Percentiles rank a stretch among this genome's conserved stretches.
Evolutionary conservation across 2,329 filamentous ascomycete genomes (phyloP).

Genomic region (Sarocladium oryzae): DNA sequence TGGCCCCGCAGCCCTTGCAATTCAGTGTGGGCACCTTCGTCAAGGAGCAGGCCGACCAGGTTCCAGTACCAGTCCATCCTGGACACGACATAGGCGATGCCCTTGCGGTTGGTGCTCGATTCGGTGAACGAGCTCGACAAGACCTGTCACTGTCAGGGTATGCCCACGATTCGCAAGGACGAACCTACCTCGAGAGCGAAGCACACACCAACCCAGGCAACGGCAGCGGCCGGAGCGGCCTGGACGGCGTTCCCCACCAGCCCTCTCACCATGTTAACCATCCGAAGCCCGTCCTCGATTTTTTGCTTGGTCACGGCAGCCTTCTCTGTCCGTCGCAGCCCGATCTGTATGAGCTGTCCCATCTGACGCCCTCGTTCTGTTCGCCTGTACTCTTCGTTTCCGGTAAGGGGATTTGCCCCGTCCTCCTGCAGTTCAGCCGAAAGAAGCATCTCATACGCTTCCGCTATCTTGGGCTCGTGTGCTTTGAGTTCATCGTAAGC

Average conservation of each 20-base stretch:
- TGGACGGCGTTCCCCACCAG: conserved; percentile 21
- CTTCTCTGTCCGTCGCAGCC: conserved; percentile 17
- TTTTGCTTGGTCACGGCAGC: conserved; percentile 18
- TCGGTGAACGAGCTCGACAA: conserved; percentile 23
- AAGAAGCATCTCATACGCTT: conserved; percentile 17
- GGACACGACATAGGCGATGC: conserved; percentile 27
- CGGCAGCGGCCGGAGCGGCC: conserved; percentile 24
- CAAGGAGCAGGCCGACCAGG: conserved; percentile 22
- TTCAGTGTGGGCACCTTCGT: conserved; percentile 13
- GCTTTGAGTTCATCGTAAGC: conserved; percentile 16
- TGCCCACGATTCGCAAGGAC: neutral
- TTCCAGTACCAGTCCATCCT: conserved; percentile 33
- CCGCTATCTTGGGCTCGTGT: conserved; percentile 12
- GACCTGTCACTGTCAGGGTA: conserved; percentile 17
- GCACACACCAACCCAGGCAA: conserved; percentile 31
- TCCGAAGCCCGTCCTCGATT: conserved; percentile 18
- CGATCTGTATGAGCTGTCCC: conserved; percentile 20
- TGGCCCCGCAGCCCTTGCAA: conserved; percentile 12
- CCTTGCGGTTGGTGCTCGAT: conserved; percentile 23
- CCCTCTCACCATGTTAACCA: conserved; percentile 18
- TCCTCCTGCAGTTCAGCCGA: conserved; percentile 10
- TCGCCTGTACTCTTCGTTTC: neutral
- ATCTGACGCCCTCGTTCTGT: conserved; percentile 18
- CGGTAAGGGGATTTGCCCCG: neutral
- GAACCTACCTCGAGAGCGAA: conserved; percentile 24